Conservation (phyloP, 139 green algal species). For the Microglena sp. region DNA sequence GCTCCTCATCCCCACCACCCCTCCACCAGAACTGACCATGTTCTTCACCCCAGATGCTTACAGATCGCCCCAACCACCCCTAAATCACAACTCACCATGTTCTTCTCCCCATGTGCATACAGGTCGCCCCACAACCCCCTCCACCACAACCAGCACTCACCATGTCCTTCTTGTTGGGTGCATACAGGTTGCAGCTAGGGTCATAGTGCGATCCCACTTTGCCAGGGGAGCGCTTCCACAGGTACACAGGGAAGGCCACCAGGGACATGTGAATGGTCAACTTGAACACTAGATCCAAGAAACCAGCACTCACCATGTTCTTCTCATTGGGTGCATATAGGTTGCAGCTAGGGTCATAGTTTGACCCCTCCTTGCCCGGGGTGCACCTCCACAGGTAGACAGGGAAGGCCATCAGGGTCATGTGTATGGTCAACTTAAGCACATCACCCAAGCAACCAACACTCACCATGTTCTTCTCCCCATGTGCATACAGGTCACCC, state of each 20-base stretch:
- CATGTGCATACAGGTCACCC: too few relatives aligned
- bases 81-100: too few relatives aligned
- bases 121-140: too few relatives aligned
- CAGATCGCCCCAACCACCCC: too few relatives aligned
- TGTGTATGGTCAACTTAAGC: too few relatives aligned
- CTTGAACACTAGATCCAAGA: too few relatives aligned
- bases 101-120: too few relatives aligned
- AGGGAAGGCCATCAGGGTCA: constrained; percentile 70
- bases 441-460: constrained; percentile 66
- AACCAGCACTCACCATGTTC: constrained; percentile 36
- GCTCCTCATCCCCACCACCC: too few relatives aligned
- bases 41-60: too few relatives aligned
- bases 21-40: too few relatives aligned
- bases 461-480: too few relatives aligned
- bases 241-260: constrained; percentile 92
- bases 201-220: constrained; percentile 89
- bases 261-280: background rate
- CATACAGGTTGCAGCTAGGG: constrained; percentile 79
- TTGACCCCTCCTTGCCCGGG: constrained; percentile 80
- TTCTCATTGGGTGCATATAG: constrained; percentile 63
- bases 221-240: constrained; percentile 71
- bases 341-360: constrained; percentile 84
- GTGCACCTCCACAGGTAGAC: constrained; percentile 81
- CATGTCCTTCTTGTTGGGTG: constrained; percentile 36
- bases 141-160: constrained; percentile 31